These are phyloP conservation scores for Diaporthe citriasiana DNA, from an alignment of 2,329 filamentous ascomycete genomes.

Conservation along the genomic window DNA sequence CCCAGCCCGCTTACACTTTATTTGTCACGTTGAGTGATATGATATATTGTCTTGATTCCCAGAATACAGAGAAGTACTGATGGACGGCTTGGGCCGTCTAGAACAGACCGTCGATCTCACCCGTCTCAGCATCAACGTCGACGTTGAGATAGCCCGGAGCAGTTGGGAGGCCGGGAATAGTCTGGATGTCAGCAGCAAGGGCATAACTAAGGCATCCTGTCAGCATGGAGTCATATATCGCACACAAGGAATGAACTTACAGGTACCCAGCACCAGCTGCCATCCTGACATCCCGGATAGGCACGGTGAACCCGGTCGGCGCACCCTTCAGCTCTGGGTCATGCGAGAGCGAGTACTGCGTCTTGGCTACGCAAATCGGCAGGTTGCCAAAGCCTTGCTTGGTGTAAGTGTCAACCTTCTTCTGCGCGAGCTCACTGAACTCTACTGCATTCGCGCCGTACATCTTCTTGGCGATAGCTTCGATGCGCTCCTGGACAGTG, in stretches of 20 bases:
- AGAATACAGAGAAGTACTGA: not conserved
- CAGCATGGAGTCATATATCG: constrained; percentile 48
- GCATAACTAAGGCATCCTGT: constrained; percentile 76
- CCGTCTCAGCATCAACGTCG: constrained; percentile 85
- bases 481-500: constrained; percentile 88
- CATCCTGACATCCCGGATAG: constrained; percentile 93
- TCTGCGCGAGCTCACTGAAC: constrained; percentile 93
- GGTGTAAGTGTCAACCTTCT: constrained; percentile 96
- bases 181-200: constrained; percentile 96
- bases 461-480: constrained; percentile 91
- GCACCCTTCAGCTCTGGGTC: constrained; percentile 95
- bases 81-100: constrained; percentile 59
- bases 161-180: constrained; percentile 94
- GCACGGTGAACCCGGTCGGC: constrained; percentile 92
- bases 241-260: constrained; percentile 62
- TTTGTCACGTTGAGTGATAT: constrained; percentile 33
- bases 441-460: constrained; percentile 92
- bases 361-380: constrained; percentile 98
- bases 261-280: constrained; percentile 95
- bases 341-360: constrained; percentile 95
- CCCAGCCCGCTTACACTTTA: not conserved
- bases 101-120: constrained; percentile 90
- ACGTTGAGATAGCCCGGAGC: constrained; percentile 97
- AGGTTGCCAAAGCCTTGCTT: constrained; percentile 92
- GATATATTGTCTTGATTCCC: not conserved